phyloP scores from a whole-genome alignment of 176 grass and related monocot genomes.

The Tillandsia leiboldiana region DNA sequence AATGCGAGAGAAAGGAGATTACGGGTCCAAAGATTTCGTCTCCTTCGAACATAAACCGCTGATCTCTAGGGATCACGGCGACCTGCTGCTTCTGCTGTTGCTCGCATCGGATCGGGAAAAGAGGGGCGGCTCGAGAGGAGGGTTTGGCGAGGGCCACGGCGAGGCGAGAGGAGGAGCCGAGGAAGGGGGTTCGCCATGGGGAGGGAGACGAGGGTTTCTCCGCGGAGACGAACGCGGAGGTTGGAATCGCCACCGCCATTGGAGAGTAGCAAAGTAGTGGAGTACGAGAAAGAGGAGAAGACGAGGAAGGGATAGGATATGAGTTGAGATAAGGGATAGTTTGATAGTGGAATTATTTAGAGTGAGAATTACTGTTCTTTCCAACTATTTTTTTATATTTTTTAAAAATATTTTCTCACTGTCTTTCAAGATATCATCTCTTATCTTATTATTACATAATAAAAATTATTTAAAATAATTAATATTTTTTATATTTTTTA shows the following conservation, averaged over 20 bases:
- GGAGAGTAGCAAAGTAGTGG: too few species aligned
- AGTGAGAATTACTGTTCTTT: too few species aligned
- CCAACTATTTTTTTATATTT: too few species aligned
- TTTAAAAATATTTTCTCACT: too few species aligned
- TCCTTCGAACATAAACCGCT: slow-evolving; percentile 23
- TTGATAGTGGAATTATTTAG: too few species aligned
- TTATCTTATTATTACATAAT: too few species aligned
- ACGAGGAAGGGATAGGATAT: not conserved
- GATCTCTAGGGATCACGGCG: slow-evolving; percentile 14
- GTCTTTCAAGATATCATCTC: too few species aligned
- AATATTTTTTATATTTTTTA: too few species aligned
- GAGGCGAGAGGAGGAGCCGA: not conserved
- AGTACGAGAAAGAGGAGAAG: not conserved
- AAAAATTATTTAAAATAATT: too few species aligned
- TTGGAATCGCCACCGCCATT: not conserved
- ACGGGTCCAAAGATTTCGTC: slow-evolving; percentile 16
- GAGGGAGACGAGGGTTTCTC: not conserved
- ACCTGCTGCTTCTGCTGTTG: slow-evolving; percentile 1
- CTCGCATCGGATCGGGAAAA: slow-evolving; percentile 1
- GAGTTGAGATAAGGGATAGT: not conserved
- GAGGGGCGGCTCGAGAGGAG: not conserved
- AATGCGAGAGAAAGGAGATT: not conserved
- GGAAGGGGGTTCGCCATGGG: not conserved
- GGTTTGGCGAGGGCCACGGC: not conserved
- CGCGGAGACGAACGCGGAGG: not conserved